These are phyloP conservation scores for Striga hermonthica DNA, from an alignment of 305 asterid genomes.

Conservation along the genomic window DNA sequence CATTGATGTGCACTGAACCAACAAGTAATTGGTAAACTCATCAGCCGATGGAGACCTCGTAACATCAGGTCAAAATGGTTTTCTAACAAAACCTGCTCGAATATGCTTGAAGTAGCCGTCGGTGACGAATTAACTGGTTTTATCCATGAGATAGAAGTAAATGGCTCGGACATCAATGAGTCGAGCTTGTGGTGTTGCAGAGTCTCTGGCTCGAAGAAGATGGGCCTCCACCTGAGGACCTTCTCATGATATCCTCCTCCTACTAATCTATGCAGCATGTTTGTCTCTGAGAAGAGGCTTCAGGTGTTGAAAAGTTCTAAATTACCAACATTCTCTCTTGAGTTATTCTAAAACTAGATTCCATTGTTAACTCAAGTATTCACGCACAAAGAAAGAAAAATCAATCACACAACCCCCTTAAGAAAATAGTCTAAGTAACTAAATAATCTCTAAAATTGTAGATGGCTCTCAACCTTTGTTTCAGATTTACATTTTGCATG, in stretches of 20 bases:
- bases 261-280: conserved; percentile 11
- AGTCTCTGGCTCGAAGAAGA: conserved; percentile 50
- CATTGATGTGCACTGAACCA: conserved; percentile 50
- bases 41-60: conserved; percentile 53
- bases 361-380: too few species aligned
- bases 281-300: too few species aligned
- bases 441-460: too few species aligned
- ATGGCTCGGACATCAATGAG: conserved; percentile 41
- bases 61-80: conserved; percentile 30
- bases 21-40: conserved; percentile 35
- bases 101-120: conserved; percentile 55
- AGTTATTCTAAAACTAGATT: too few species aligned
- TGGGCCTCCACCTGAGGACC: conserved; percentile 65
- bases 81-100: conserved; percentile 43
- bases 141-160: conserved; percentile 38
- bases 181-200: conserved; percentile 53
- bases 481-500: too few species aligned
- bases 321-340: too few species aligned
- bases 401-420: too few species aligned
- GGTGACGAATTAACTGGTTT: conserved; percentile 45
- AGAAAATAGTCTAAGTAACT: too few species aligned
- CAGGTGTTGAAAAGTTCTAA: too few species aligned
- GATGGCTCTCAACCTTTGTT: too few species aligned
- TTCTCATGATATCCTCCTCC: conserved; percentile 60
- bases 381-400: too few species aligned